Percentiles rank a stretch among this genome's conserved stretches.
Conservation (phyloP, 148 eudicot genomes). For the Diospyros lotus region DNA sequence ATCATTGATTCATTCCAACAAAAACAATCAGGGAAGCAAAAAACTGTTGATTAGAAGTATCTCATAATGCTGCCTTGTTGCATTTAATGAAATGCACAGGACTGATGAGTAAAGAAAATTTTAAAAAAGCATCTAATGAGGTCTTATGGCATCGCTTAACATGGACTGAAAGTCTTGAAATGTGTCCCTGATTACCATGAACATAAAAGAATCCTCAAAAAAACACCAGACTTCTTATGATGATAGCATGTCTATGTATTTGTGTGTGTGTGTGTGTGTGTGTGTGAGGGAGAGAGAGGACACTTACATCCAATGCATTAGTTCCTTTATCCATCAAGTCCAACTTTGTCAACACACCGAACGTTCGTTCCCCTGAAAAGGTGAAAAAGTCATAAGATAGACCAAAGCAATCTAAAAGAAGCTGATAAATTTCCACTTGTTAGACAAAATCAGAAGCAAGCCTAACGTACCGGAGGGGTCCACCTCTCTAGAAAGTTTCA, state of each 20-base stretch:
- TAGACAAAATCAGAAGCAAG: conserved; percentile 3
- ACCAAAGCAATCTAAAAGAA: neutral
- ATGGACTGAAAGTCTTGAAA: neutral
- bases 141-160: neutral
- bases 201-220: neutral
- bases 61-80: neutral
- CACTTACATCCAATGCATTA: conserved; percentile 74
- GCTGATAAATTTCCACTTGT: neutral
- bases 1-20: conserved; percentile 1
- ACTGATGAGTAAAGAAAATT: neutral
- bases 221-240: neutral
- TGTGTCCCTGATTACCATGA: neutral
- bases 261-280: no score
- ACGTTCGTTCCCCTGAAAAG: conserved; percentile 74
- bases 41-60: neutral
- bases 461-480: conserved; percentile 40
- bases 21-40: conserved; percentile 5
- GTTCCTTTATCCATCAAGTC: conserved; percentile 98
- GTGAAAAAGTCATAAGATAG: neutral
- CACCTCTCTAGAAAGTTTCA: conserved; percentile 63
- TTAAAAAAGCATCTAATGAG: neutral
- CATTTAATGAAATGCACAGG: neutral
- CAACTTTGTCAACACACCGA: conserved; percentile 81
- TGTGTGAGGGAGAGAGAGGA: conserved; percentile 8
- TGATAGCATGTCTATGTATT: neutral